Conservation (phyloP, 1,139 yeast genomes). For the Pichia sp. region DNA sequence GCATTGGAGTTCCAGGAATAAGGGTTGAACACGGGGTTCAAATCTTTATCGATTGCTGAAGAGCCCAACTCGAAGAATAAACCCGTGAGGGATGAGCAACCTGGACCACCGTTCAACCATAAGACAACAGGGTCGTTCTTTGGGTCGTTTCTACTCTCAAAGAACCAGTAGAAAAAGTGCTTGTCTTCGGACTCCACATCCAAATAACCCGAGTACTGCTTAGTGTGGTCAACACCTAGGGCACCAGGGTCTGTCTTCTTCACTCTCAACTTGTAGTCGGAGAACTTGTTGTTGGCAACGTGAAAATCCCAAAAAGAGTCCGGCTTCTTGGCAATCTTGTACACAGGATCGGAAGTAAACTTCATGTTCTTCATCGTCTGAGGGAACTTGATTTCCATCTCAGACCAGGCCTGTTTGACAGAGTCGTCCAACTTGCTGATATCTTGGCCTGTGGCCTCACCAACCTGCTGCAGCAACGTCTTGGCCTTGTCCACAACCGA, state of each 20-base stretch:
- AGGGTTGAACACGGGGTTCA: constrained; percentile 54
- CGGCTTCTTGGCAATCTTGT: constrained; percentile 34
- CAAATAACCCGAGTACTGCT: constrained; percentile 63
- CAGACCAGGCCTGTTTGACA: constrained; percentile 25
- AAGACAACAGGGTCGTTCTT: constrained; percentile 57
- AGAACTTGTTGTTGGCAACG: constrained; percentile 32
- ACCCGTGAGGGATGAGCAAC: constrained; percentile 67
- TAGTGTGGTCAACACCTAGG: constrained; percentile 45
- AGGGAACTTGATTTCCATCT: constrained; percentile 43
- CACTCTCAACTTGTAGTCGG: constrained; percentile 30
- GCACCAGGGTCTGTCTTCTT: constrained; percentile 28
- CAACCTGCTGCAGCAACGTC: constrained; percentile 18
- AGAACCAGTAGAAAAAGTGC: constrained; percentile 79
- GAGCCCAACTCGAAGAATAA: constrained; percentile 67
- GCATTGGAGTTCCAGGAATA: constrained; percentile 70
- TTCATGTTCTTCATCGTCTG: constrained; percentile 44
- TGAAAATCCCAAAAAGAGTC: constrained; percentile 51
- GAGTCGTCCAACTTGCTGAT: constrained; percentile 19
- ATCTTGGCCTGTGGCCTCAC: constrained; percentile 17
- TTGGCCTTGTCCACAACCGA: constrained; percentile 14
- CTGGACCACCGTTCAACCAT: constrained; percentile 78
- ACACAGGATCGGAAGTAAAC: constrained; percentile 48
- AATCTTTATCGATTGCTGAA: constrained; percentile 43
- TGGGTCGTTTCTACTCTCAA: constrained; percentile 67
- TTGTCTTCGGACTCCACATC: constrained; percentile 54